Conservation (phyloP, 331 rosid species). For the Quercus lobata region DNA sequence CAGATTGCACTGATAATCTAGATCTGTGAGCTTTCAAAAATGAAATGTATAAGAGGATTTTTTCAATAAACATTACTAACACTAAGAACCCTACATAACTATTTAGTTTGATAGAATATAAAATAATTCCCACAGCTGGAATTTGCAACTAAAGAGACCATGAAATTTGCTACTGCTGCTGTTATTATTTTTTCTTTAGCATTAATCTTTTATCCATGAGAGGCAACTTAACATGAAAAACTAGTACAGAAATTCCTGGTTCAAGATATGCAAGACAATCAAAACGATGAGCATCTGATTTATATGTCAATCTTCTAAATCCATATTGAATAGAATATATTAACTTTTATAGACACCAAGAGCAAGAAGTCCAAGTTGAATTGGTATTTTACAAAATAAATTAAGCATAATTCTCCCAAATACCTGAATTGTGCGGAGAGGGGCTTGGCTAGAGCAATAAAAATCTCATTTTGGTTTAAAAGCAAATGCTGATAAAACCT, state of each 20-base stretch:
- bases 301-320: too few species aligned
- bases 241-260: background rate
- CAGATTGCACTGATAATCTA: constrained; percentile 22
- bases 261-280: background rate
- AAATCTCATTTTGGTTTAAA: background rate
- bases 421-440: background rate
- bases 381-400: background rate
- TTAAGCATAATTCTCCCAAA: background rate
- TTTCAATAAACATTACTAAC: background rate
- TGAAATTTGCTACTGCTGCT: background rate
- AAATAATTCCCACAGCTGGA: background rate
- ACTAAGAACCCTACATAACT: background rate
- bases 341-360: background rate
- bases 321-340: background rate
- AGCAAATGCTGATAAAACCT: background rate
- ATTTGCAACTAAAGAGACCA: background rate
- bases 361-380: background rate
- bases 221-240: background rate
- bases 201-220: background rate
- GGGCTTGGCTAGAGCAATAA: background rate
- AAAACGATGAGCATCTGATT: too few species aligned
- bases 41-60: background rate
- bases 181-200: background rate
- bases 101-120: background rate
- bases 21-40: background rate